Evolutionary conservation across 2,329 filamentous ascomycete species (phyloP), one percentile per base, ranked within the genome.

Genomic region (Metarhizium anisopliae): DNA sequence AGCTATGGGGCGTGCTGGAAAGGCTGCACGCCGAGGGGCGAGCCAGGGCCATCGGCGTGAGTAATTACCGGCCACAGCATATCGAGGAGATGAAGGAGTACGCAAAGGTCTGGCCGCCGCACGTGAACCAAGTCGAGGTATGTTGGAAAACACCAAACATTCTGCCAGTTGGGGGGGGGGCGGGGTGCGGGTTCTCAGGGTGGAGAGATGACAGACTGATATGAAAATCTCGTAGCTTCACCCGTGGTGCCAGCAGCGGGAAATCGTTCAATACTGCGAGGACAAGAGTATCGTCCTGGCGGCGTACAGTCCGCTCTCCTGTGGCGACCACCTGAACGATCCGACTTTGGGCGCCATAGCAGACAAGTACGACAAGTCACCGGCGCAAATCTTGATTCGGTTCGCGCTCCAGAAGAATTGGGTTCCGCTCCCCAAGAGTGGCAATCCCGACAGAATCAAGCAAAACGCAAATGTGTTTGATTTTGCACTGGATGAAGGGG

Each of bases 101-200:
- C 67, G 85, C 84, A n/a, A 79, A 77, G 50, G 71, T 81, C 2
- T 88, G 80, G 79, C 86, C 86, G 51, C 87, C 86, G n/a, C 79
- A 82, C 50, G 83, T 87, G 6, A 89, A 89, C 65, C 87, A 90
- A 68, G 82, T 89, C 59, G 85, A 88, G 78, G 85, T 86, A 67
- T 66, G 75, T 47, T n/a, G n/a, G 32, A 14, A 29, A 11, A 35
- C 11, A 8, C n/a, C 20, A 43, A 43, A 18, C 14, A 43, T 25
- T 25, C 3, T 25, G 3, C 25, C 25, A 1, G 25, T 25, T 0
- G 3, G 25, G 25, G 25, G 1, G 3, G 25, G 25, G 25, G 25
- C 1, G n/a, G n/a, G n/a, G n/a, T n/a, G n/a, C 25, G 25, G 25
- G 4, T 25, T 25, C 3, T 25, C 25, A 25, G 25, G 25, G 3